Base-by-base conservation (phyloP, 2,329 filamentous ascomycete genomes). In the Zymoseptoria ardabiliae region DNA sequence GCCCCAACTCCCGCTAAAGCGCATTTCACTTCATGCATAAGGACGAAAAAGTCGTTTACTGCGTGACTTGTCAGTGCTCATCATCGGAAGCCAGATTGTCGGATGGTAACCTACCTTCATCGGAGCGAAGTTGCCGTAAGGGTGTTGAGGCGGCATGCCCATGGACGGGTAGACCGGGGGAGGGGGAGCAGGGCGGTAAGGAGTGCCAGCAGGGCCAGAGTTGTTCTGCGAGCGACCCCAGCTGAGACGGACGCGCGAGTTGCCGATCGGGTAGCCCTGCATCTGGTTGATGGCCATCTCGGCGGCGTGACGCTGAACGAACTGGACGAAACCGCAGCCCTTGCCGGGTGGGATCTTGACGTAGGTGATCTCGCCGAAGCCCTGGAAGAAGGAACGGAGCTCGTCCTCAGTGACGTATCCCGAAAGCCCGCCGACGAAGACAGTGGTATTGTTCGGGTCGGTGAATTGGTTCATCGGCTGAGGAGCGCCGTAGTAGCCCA, bases 201-300 rank as follows among this genome's bases (percentile, higher is more conserved):
- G 94, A 68, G 94, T 97, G 66, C 94, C 94, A 61, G 96, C 94
- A 57, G 87, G 87, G 59, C 94, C 94, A 63, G 93, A 97, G 82
- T 99, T 99, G 85, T 97, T 99, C 82, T 99, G 94, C 58, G 90
- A 95, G 65, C 94, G 90, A 65, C 94, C 94, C 94, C 94, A 99
- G 75, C 91, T 96, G 67, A 99, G 84, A 71, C 94, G 91, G 61
- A 99, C 94, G 66, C 94, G 91, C 53, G 93, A 97, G 82, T 99
- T 99, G 58, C 94, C 94, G 71, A 99, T 99, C 22, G 94, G 94
- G 75, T 99, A 99, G 62, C 94, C 94, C 79, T 99, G 94, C 94
- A 99, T 99, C 79, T 99, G 94, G 80, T 99, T 99, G 84, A 99
- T 99, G 68, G 94, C 94, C 94, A 99, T 99, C 80, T 99, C 94